phyloP scores from a whole-genome alignment of 2,329 filamentous ascomycete species.

The Fusarium mexicanum region DNA sequence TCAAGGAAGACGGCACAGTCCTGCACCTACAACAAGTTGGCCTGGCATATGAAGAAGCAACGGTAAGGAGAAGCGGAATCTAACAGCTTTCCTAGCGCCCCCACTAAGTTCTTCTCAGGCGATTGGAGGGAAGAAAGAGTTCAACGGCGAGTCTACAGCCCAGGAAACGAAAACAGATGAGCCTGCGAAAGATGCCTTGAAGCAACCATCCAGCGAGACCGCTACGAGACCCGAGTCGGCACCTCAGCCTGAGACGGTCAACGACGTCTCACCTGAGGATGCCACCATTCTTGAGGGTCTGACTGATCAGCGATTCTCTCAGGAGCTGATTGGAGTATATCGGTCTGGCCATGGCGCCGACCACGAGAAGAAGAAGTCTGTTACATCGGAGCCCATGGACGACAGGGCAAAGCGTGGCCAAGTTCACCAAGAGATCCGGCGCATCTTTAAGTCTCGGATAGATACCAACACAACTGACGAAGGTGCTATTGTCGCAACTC shows the following conservation, averaged over 20 bases:
- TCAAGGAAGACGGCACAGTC: slow-evolving; percentile 78
- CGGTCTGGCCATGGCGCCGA: slow-evolving; percentile 47
- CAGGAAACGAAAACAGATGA: slow-evolving; percentile 25
- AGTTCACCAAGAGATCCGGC: slow-evolving; percentile 73
- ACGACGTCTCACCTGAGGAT: slow-evolving; percentile 48
- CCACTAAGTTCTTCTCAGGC: slow-evolving; percentile 25
- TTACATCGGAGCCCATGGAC: slow-evolving; percentile 54
- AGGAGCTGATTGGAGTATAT: slow-evolving; percentile 55
- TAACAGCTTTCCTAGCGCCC: not conserved
- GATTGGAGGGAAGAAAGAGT: slow-evolving; percentile 22
- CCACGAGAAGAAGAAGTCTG: slow-evolving; percentile 44
- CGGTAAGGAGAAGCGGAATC: slow-evolving; percentile 7
- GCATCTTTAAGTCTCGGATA: slow-evolving; percentile 80
- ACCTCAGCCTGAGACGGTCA: slow-evolving; percentile 29
- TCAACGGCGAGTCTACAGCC: slow-evolving; percentile 12
- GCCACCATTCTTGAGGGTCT: slow-evolving; percentile 51
- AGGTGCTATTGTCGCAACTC: slow-evolving; percentile 72
- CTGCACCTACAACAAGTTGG: slow-evolving; percentile 71
- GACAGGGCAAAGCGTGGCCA: slow-evolving; percentile 58
- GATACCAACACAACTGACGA: slow-evolving; percentile 74
- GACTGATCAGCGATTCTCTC: slow-evolving; percentile 51
- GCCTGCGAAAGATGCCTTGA: slow-evolving; percentile 23
- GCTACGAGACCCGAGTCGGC: slow-evolving; percentile 21
- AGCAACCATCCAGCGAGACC: slow-evolving; percentile 31
- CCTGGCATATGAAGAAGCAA: slow-evolving; percentile 31